Evolutionary conservation across 2,329 filamentous ascomycete species (phyloP), one percentile per base, ranked within the genome.

Genomic region (Huntiella omanensis): DNA sequence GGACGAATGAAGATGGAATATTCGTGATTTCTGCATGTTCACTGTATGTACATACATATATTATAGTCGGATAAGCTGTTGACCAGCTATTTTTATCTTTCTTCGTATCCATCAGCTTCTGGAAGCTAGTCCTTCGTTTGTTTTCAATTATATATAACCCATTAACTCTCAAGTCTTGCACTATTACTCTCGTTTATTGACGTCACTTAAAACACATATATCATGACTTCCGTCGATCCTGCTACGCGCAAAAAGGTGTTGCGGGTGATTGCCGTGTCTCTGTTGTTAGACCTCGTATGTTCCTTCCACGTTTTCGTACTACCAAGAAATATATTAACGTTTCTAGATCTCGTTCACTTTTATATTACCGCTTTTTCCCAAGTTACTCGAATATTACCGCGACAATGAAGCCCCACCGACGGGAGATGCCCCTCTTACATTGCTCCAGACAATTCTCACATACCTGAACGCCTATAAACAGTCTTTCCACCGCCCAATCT

Each of bases 391-490:
- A 56, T 96, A 95, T 72, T 98, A 96, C 67, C 83, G 85, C 63
- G 79, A 84, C 58, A 76, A 78, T 62, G 87, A 95, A 63, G 71
- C 72, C 36, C 64, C 69, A 17, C 57, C 65, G n/a, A 55, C 62
- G 46, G 28, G 32, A 15, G 64, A 65, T 46, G 63, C 65, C 33
- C 65, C 71, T 3, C 62, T 65, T 49, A 86, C 83, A 1, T 64
- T 93, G 32, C 77, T 98, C 17, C 79, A 85, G 52, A 74, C 73
- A 51, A 76, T 96, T 48, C 73, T 98, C 52, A 68, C 71, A 54
- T 87, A 82, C 54, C 73, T 98, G 45, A 95, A 98, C 59, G 71
- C 83, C 40, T 98, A 98, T 73, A 98, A 98, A 64, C 80, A 87
- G 53, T 75, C 83, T 48, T 98, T 98, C 58, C 78, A 84, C 38